Percentiles rank a stretch among this genome's conserved stretches.
Conservation (phyloP, 768 basidiomycete genomes). For the Pulveroboletus sp. region DNA sequence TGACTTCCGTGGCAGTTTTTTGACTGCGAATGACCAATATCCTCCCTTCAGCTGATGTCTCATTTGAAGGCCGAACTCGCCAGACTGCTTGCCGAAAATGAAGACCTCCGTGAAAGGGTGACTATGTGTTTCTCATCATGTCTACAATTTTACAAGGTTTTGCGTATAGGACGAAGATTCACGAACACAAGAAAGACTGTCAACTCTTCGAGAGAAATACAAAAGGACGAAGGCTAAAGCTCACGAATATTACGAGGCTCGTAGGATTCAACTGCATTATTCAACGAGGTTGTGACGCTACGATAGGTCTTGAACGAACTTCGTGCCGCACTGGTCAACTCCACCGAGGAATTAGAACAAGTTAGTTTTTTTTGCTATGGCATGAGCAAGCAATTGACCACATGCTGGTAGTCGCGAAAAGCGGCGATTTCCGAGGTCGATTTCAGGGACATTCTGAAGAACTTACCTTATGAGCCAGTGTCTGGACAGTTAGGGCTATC, state of each 20-base stretch:
- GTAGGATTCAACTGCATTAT: constrained; percentile 2
- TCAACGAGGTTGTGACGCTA: neutral
- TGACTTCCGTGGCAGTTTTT: neutral
- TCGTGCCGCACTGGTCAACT: constrained; percentile 14
- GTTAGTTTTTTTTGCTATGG: neutral
- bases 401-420: constrained; percentile 11
- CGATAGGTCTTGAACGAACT: constrained; percentile 20
- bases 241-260: constrained; percentile 17
- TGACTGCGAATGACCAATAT: constrained; percentile 2
- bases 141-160: neutral
- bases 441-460: constrained; percentile 4
- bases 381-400: neutral
- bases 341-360: constrained; percentile 22
- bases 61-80: constrained; percentile 10
- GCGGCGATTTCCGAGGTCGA: constrained; percentile 15
- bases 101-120: constrained; percentile 18
- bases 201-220: constrained; percentile 19
- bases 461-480: constrained; percentile 8
- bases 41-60: constrained; percentile 4
- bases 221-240: constrained; percentile 15
- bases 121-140: neutral
- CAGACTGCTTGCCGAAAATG: constrained; percentile 13
- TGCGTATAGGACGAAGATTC: constrained; percentile 11
- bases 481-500: constrained; percentile 11
- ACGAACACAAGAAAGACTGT: constrained; percentile 6